Conservation (phyloP, 495 filamentous ascomycete genomes). For the Stereocaulon alpinum region DNA sequence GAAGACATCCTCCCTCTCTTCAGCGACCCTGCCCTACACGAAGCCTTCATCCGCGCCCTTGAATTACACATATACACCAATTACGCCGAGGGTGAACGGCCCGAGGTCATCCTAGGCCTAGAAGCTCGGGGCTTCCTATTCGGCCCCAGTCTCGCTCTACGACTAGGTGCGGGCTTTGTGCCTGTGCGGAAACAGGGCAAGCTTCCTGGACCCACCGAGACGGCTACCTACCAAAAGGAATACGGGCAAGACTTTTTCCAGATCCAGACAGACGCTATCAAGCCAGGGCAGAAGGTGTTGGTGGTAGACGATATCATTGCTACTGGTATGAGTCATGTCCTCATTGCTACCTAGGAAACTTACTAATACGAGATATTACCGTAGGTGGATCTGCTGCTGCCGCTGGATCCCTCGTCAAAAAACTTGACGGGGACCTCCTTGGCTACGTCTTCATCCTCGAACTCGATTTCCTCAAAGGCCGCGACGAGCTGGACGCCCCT, state of each 20-base stretch:
- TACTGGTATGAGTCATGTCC: conserved; percentile 55
- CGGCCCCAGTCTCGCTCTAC: conserved; percentile 79
- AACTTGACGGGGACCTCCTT: conserved; percentile 72
- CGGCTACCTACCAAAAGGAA: conserved; percentile 83
- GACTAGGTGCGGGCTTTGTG: conserved; percentile 79
- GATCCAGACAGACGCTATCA: conserved; percentile 79
- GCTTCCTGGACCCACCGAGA: conserved; percentile 78
- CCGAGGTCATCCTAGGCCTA: conserved; percentile 86
- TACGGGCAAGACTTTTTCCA: conserved; percentile 96
- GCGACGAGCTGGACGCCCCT: conserved; percentile 77
- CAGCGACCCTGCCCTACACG: conserved; percentile 64
- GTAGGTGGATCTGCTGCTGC: conserved; percentile 88
- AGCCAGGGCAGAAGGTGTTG: conserved; percentile 78
- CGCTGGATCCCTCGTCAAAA: conserved; percentile 72
- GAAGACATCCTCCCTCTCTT: conserved; percentile 98
- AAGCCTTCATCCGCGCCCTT: conserved; percentile 69
- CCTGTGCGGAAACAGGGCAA: conserved; percentile 95
- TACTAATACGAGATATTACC: conserved; percentile 19
- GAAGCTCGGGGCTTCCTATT: conserved; percentile 95
- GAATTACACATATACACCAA: conserved; percentile 64
- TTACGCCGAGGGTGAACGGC: conserved; percentile 42
- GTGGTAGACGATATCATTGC: conserved; percentile 98
- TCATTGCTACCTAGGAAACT: background rate
- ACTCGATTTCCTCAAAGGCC: conserved; percentile 86
- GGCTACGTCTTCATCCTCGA: conserved; percentile 95